phyloP scores from a whole-genome alignment of 2,329 filamentous ascomycete species.

The Calonectria honghensis region DNA sequence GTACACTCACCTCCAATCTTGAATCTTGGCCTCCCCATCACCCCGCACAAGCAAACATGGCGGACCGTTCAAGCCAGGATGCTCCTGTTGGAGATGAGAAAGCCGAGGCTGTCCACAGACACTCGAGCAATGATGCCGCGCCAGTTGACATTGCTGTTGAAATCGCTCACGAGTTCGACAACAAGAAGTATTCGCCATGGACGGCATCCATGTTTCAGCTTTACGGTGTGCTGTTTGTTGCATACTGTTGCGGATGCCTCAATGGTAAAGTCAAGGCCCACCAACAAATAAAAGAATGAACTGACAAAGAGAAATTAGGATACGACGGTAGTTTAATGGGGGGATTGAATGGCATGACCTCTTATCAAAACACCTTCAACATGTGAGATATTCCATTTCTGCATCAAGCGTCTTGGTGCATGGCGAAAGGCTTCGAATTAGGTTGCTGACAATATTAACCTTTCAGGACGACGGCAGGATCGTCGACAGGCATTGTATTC shows the following conservation, averaged over 20 bases:
- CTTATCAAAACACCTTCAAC: conserved; percentile 49
- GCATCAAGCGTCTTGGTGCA: neutral
- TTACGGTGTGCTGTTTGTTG: conserved; percentile 67
- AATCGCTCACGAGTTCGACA: conserved; percentile 63
- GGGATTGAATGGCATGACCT: conserved; percentile 53
- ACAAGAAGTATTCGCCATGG: conserved; percentile 67
- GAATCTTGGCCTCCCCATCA: neutral
- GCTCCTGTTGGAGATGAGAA: conserved; percentile 8
- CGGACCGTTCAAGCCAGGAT: neutral
- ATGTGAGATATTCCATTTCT: conserved; percentile 34
- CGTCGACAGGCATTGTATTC: conserved; percentile 57
- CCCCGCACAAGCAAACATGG: neutral
- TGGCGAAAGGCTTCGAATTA: neutral
- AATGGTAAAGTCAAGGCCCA: conserved; percentile 30
- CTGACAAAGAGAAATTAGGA: neutral
- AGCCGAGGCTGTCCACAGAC: neutral
- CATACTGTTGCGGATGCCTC: conserved; percentile 73
- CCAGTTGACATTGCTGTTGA: conserved; percentile 58
- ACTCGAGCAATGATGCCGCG: conserved; percentile 5
- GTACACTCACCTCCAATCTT: neutral
- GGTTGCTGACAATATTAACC: neutral
- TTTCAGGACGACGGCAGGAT: conserved; percentile 45
- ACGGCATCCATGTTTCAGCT: conserved; percentile 70
- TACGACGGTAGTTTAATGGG: conserved; percentile 53
- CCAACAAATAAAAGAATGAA: neutral